Conservation (phyloP, 2,329 filamentous ascomycete genomes). For the Coccinonectria pachysandricola region DNA sequence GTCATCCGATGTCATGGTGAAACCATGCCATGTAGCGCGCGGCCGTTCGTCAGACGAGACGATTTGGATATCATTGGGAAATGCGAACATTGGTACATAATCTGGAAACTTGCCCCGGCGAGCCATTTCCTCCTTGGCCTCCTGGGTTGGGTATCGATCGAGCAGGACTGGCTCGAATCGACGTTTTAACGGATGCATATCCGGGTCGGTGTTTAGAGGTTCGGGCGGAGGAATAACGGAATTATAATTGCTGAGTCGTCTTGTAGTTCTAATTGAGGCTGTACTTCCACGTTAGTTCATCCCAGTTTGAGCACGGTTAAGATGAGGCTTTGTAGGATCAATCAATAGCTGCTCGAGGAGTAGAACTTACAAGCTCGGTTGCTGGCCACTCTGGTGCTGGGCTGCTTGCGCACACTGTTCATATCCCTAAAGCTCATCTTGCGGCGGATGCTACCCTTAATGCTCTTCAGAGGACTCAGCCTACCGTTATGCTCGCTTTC, state of each 20-base stretch:
- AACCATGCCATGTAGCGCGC: constrained; percentile 96
- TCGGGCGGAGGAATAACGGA: constrained; percentile 93
- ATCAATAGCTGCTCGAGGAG: too few species aligned
- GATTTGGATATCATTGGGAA: constrained; percentile 95
- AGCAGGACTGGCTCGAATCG: constrained; percentile 94
- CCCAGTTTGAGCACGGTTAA: too few species aligned
- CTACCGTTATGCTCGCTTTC: constrained; percentile 46
- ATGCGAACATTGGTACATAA: constrained; percentile 98
- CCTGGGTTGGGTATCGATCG: constrained; percentile 83
- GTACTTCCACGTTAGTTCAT: constrained; percentile 18
- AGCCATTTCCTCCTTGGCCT: constrained; percentile 68
- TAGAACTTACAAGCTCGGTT: constrained; percentile 32
- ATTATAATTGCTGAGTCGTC: constrained; percentile 91
- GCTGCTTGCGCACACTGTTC: constrained; percentile 86
- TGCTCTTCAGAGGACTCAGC: constrained; percentile 46
- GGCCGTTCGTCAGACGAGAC: constrained; percentile 91
- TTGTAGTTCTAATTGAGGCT: constrained; percentile 66
- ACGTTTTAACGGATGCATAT: constrained; percentile 92
- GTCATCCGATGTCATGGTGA: constrained; percentile 92
- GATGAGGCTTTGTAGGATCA: too few species aligned
- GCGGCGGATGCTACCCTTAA: constrained; percentile 78
- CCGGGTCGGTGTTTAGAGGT: constrained; percentile 75
- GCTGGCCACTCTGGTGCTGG: constrained; percentile 55
- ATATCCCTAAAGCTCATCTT: constrained; percentile 91
- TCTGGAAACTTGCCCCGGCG: constrained; percentile 83